Evolutionary conservation across 2,329 filamentous ascomycete species (phyloP).

Genomic region (Leptoxyphium fumago): DNA sequence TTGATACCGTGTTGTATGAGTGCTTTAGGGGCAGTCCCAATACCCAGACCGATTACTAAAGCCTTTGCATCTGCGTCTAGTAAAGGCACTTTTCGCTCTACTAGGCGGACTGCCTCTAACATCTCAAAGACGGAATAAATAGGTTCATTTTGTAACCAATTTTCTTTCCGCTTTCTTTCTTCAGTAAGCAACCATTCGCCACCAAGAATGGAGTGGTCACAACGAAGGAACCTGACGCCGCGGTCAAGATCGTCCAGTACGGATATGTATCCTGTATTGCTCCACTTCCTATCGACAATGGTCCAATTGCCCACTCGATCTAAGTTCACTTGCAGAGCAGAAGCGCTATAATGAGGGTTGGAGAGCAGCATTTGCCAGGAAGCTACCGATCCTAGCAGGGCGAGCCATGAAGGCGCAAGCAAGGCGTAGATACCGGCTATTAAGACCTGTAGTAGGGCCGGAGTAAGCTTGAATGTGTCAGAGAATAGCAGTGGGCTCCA

Average conservation of each 20-base stretch:
- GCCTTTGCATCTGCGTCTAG: conserved; percentile 37
- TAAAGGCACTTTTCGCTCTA: conserved; percentile 9
- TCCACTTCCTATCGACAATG: conserved; percentile 70
- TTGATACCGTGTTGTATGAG: conserved; percentile 77
- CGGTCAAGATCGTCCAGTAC: conserved; percentile 62
- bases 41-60: conserved; percentile 78
- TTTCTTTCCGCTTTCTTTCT: conserved; percentile 19
- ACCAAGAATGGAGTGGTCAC: conserved; percentile 85
- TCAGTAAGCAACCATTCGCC: conserved; percentile 67
- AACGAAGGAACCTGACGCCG: conserved; percentile 70
- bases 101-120: conserved; percentile 76
- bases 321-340: conserved; percentile 57
- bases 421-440: conserved; percentile 46
- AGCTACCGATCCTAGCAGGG: background rate
- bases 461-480: conserved; percentile 35
- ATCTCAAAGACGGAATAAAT: conserved; percentile 95
- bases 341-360: conserved; percentile 31
- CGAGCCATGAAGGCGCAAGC: conserved; percentile 1
- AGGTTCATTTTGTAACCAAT: conserved; percentile 54
- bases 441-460: conserved; percentile 56
- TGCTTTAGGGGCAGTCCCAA: conserved; percentile 80
- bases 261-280: conserved; percentile 80
- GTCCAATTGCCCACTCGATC: conserved; percentile 48
- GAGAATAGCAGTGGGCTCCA: background rate
- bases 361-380: background rate